phyloP scores from a whole-genome alignment of 768 basidiomycete genomes.

The Pleurotus salmoneostramineus region DNA sequence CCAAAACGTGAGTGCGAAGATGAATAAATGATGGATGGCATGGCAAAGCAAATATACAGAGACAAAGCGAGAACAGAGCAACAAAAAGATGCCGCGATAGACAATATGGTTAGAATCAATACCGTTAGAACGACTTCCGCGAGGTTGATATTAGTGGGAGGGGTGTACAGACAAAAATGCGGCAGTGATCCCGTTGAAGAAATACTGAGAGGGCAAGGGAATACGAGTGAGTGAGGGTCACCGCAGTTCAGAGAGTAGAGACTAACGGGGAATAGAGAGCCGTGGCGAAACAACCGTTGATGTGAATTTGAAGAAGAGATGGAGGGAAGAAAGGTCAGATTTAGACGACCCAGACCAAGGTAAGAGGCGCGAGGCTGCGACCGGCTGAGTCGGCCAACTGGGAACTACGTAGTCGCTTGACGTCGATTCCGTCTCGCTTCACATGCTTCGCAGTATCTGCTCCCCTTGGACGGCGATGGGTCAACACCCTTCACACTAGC shows the following conservation, averaged over 20 bases:
- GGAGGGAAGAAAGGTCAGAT: neutral
- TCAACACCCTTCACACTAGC: constrained; percentile 8
- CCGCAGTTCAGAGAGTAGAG: neutral
- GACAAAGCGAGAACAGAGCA: no score
- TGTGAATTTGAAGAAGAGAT: neutral
- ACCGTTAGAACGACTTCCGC: neutral
- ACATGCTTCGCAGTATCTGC: constrained; percentile 28
- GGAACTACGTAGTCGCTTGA: neutral
- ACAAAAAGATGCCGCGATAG: neutral
- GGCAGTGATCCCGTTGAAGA: neutral
- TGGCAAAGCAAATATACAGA: neutral
- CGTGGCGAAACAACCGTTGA: neutral
- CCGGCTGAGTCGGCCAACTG: neutral
- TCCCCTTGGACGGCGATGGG: constrained; percentile 16
- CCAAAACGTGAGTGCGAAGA: neutral
- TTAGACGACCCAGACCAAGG: neutral
- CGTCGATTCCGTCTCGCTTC: constrained; percentile 16
- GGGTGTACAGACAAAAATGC: neutral
- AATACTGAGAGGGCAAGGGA: neutral
- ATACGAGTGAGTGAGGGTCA: neutral
- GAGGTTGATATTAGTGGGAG: neutral
- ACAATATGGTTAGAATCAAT: neutral
- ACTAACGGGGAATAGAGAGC: no score
- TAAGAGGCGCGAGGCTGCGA: neutral
- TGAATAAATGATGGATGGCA: neutral